Percentiles rank a stretch among this genome's conserved stretches.
These are phyloP conservation scores for Serendipita sp. DNA, from an alignment of 768 basidiomycete species.

Conservation along the genomic window DNA sequence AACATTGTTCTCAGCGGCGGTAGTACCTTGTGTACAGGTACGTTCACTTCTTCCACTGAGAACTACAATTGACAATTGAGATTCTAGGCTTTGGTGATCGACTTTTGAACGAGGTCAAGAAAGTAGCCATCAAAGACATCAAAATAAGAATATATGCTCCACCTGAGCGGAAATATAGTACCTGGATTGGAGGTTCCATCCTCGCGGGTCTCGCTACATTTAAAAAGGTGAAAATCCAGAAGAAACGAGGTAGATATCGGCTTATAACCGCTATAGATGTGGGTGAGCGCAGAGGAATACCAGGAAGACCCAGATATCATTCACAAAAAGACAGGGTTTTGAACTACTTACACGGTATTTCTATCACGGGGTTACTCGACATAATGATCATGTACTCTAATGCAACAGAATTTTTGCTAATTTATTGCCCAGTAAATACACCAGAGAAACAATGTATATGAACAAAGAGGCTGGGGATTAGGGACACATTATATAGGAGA, in stretches of 20 bases:
- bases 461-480: too few relatives aligned
- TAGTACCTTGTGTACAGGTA: constrained; percentile 88
- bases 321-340: constrained; percentile 87
- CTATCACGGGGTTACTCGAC: background rate
- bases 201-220: constrained; percentile 91
- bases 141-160: constrained; percentile 99
- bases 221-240: constrained; percentile 56
- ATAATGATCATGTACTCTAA: background rate
- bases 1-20: constrained; percentile 96
- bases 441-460: too few relatives aligned
- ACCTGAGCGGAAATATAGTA: constrained; percentile 97
- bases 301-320: constrained; percentile 99
- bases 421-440: too few relatives aligned
- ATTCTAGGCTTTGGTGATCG: constrained; percentile 86
- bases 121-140: constrained; percentile 83
- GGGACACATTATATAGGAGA: background rate
- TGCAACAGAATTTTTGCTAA: background rate
- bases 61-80: constrained; percentile 3
- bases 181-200: constrained; percentile 96
- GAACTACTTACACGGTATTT: background rate
- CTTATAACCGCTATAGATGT: constrained; percentile 53
- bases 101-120: constrained; percentile 91
- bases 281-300: constrained; percentile 98
- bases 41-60: constrained; percentile 11
- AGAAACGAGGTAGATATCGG: background rate